Conservation (phyloP, 257 asterid species). For the Anisodus acutangulus region DNA sequence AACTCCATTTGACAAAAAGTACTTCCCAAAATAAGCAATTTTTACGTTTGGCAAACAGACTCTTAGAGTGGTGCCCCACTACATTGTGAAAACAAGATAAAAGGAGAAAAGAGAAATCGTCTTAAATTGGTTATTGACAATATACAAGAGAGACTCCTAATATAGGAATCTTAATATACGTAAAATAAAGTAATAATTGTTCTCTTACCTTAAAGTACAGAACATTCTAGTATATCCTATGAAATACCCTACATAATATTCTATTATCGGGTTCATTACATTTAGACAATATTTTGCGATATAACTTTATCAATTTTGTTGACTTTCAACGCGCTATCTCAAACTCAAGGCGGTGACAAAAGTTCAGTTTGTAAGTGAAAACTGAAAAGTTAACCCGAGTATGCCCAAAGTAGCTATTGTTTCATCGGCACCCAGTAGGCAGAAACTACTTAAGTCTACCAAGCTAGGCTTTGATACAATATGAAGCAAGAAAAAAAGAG, state of each 20-base stretch:
- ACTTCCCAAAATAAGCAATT: neutral
- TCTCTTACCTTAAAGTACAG: too few species aligned
- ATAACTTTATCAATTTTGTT: neutral
- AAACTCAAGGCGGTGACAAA: neutral
- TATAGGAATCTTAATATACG: too few species aligned
- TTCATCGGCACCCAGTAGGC: neutral
- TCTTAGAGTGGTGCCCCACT: too few species aligned
- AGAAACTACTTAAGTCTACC: too few species aligned
- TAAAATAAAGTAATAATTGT: too few species aligned
- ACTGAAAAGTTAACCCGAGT: neutral
- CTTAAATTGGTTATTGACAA: too few species aligned
- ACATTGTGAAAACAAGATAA: too few species aligned
- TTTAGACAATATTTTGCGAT: neutral
- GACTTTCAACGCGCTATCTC: neutral
- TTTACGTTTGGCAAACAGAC: neutral
- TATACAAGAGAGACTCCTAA: too few species aligned
- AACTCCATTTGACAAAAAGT: neutral
- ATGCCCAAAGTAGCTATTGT: neutral
- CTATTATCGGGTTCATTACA: neutral
- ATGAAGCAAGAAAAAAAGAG: neutral
- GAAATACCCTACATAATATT: neutral
- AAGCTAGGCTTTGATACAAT: too few species aligned
- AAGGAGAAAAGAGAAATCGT: too few species aligned
- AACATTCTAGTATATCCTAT: neutral
- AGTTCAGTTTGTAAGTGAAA: neutral